Percentiles rank a stretch among this genome's conserved stretches.
phyloP scores from a whole-genome alignment of 257 asterid genomes.

The Cynanchum wilfordii region DNA sequence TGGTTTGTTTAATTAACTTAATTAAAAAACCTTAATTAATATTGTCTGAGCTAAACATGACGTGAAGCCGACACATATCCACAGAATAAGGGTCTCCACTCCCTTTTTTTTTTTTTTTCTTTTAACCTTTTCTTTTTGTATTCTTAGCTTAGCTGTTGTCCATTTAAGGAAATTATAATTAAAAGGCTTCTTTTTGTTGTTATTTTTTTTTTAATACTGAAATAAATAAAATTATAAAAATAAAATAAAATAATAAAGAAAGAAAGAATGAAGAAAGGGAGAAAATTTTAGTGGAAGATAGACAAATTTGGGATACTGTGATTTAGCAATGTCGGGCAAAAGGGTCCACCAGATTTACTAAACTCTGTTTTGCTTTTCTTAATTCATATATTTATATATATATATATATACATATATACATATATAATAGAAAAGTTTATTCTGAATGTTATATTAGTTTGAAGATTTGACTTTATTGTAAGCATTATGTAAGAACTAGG shows the following conservation, averaged over 20 bases:
- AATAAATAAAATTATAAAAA: neutral
- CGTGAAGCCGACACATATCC: constrained; percentile 46
- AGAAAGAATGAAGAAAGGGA: no score
- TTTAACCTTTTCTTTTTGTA: no score
- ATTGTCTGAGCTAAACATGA: constrained; percentile 37
- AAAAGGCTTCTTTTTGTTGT: neutral
- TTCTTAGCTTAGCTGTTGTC: constrained; percentile 20
- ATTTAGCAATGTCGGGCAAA: constrained; percentile 16
- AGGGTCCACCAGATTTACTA: constrained; percentile 6
- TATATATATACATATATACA: no score
- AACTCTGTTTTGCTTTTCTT: neutral
- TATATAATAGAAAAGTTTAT: no score
- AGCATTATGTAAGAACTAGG: no score
- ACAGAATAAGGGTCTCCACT: constrained; percentile 37
- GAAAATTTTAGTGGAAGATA: neutral
- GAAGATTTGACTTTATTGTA: no score
- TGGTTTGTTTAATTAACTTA: neutral
- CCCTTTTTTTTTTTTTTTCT: constrained; percentile 11
- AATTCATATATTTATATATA: neutral
- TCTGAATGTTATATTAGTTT: no score
- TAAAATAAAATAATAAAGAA: neutral
- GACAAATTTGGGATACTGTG: constrained; percentile 21
- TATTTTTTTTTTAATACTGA: neutral
- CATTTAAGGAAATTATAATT: constrained; percentile 4
- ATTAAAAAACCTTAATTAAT: neutral